Evolutionary conservation across 352 stramenopile species (phyloP).

Genomic region (Globisporangium cederbergense): DNA sequence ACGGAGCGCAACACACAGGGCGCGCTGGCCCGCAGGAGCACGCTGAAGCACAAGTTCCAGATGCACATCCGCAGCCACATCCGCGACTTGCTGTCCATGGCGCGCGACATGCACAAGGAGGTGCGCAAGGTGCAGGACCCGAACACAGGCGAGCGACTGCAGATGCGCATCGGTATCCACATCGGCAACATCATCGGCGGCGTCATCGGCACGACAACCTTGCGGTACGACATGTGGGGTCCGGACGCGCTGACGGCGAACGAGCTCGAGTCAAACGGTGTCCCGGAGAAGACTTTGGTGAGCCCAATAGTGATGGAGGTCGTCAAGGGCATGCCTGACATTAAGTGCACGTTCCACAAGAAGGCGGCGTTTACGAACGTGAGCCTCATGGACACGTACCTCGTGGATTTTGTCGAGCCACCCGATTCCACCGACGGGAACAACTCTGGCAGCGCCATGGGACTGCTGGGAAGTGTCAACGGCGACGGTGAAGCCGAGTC

Average conservation of each 20-base stretch:
- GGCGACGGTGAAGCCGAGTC: slow-evolving; percentile 14
- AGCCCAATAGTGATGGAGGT: slow-evolving; percentile 78
- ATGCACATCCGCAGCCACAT: slow-evolving; percentile 83
- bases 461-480: slow-evolving; percentile 26
- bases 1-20: slow-evolving; percentile 17
- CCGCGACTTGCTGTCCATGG: slow-evolving; percentile 75
- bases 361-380: slow-evolving; percentile 82
- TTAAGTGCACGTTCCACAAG: slow-evolving; percentile 79
- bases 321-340: slow-evolving; percentile 81
- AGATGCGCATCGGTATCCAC: slow-evolving; percentile 89
- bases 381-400: slow-evolving; percentile 79
- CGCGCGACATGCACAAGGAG: slow-evolving; percentile 85
- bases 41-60: slow-evolving; percentile 80
- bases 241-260: slow-evolving; percentile 81
- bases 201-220: slow-evolving; percentile 81
- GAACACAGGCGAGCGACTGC: slow-evolving; percentile 76
- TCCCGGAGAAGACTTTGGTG: slow-evolving; percentile 78
- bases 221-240: slow-evolving; percentile 90
- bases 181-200: slow-evolving; percentile 86
- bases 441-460: background rate
- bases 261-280: slow-evolving; percentile 83
- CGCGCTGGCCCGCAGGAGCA: slow-evolving; percentile 37
- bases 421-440: slow-evolving; percentile 13
- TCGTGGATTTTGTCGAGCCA: slow-evolving; percentile 75
- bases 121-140: slow-evolving; percentile 80